Base-by-base conservation (phyloP, 148 eudicot species). In the Amaranthus cruentus region DNA sequence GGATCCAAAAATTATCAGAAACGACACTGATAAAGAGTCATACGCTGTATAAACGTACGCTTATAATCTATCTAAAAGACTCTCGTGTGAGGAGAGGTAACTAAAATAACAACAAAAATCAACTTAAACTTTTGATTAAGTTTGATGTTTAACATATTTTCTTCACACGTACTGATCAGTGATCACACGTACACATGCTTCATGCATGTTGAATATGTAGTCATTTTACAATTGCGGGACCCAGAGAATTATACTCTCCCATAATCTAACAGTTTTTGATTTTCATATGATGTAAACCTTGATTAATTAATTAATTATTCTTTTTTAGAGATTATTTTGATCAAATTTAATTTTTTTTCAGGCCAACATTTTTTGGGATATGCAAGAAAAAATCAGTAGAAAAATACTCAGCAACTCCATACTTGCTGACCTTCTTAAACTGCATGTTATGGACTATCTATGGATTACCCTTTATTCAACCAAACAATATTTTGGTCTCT, bases 321-420 rank as follows among this genome's bases (percentile, higher is more conserved):
- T 15, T 49, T n/a, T n/a, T 2, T n/a, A 8, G 54, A n/a, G 28
- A 15, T 42, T 62, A 8, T 50, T 21, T 21, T 28, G 56, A 9
- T 18, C 18, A 5, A 44, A n/a, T n/a, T 47, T 18, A 21, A 0
- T 6, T 28, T 3, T 72, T 0, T 55, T 48, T 46, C 80, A 90
- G 96, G 90, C 96, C 91, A 58, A 90, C 96, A 50, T 90, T 90
- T 69, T 18, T 77, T 42, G 52, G 73, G 6, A 93, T 93, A 87
- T 89, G 92, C 83, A 89, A 86, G 80, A 93, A 84, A 71, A 86
- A 85, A 14, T 84, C 97, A 1, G 98, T 93, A 58, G 97, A 91
- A 49, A 85, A 88, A 68, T 93, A 79, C 86, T 93, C 98, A 3
- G 68, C 97, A 13, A 75, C 83, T 11, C 90, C 97, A 53, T 93